These are phyloP conservation scores for Lignosus rhinocerotis DNA, from an alignment of 1,284 basidiomycete genomes.

Conservation along the genomic window DNA sequence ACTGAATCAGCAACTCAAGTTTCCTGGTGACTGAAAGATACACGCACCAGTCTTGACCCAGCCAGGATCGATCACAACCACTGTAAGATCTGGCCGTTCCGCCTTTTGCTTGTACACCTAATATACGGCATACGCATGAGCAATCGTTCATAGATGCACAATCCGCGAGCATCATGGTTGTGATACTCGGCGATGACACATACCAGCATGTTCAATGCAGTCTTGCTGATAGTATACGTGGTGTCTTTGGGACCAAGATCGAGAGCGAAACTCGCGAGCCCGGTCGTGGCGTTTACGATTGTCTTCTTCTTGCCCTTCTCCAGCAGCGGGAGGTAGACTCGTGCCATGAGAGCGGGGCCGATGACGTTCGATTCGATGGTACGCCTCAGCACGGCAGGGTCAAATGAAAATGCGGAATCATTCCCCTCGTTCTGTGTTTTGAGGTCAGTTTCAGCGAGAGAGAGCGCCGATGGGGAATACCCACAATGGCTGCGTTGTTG, in stretches of 20 bases:
- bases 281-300: slow-evolving; percentile 37
- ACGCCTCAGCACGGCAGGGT: slow-evolving; percentile 20
- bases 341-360: slow-evolving; percentile 36
- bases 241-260: slow-evolving; percentile 26
- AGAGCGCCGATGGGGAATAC: slow-evolving; percentile 2
- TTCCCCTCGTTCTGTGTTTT: slow-evolving; percentile 23
- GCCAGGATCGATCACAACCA: slow-evolving; percentile 30
- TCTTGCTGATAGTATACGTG: slow-evolving; percentile 35
- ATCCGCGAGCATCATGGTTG: background rate
- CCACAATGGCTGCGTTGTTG: slow-evolving; percentile 43
- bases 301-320: slow-evolving; percentile 35
- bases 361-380: slow-evolving; percentile 35
- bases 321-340: slow-evolving; percentile 34
- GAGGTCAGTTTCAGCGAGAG: background rate
- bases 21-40: too few species aligned
- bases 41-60: slow-evolving; percentile 36
- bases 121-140: background rate
- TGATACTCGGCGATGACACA: slow-evolving; percentile 3
- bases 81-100: slow-evolving; percentile 27
- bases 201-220: slow-evolving; percentile 35
- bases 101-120: slow-evolving; percentile 34
- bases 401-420: slow-evolving; percentile 31
- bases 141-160: too few species aligned
- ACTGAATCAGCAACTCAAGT: too few species aligned
- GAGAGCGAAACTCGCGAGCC: slow-evolving; percentile 33